Percentiles rank a stretch among this genome's conserved stretches.
These are phyloP conservation scores for Auricularia auricula-judae DNA, from an alignment of 768 basidiomycete genomes.

Conservation along the genomic window DNA sequence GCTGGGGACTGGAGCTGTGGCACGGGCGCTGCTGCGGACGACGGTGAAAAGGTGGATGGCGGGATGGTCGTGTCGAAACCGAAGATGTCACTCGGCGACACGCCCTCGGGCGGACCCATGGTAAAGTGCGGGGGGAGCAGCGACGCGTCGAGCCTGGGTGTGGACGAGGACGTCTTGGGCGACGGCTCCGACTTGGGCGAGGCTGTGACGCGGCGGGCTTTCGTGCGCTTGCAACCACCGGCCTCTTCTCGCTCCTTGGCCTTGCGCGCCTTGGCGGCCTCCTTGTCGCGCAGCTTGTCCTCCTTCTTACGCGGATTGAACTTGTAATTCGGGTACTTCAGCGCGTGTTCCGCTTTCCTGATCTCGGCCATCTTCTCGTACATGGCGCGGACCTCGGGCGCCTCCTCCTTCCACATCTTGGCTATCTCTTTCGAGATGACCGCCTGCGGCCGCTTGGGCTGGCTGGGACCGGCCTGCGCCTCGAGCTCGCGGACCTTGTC, in stretches of 20 bases:
- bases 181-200: background rate
- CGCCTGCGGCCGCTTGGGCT: constrained; percentile 37
- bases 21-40: too few relatives aligned
- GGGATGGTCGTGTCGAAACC: background rate
- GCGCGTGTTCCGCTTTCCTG: constrained; percentile 40
- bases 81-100: background rate
- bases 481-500: constrained; percentile 38
- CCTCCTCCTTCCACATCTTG: constrained; percentile 50
- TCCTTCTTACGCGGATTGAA: background rate
- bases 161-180: background rate
- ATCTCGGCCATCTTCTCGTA: constrained; percentile 30
- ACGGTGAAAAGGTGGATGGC: background rate
- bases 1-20: too few relatives aligned
- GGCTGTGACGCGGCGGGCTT: background rate
- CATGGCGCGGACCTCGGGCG: constrained; percentile 26
- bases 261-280: background rate
- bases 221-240: background rate
- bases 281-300: background rate
- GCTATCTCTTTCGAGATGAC: constrained; percentile 56
- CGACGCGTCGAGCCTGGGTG: background rate
- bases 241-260: background rate
- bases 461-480: constrained; percentile 15
- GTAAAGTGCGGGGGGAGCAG: background rate
- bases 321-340: constrained; percentile 39
- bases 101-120: background rate